These are phyloP conservation scores for Chlorella sp. DNA, from an alignment of 139 green algal genomes.

Conservation along the genomic window DNA sequence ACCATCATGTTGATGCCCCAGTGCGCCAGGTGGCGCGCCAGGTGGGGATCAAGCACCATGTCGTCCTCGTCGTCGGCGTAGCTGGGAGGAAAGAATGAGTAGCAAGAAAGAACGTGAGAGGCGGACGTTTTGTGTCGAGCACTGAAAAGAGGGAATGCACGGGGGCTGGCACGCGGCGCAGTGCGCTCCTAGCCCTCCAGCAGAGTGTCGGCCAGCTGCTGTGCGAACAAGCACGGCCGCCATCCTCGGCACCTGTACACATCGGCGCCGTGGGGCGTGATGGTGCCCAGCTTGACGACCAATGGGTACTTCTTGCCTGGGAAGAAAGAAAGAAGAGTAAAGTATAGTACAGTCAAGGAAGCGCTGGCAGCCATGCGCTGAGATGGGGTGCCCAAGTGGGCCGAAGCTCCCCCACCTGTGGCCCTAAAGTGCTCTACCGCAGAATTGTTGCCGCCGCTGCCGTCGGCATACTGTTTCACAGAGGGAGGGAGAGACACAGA, in stretches of 20 bases:
- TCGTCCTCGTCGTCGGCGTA: conserved; percentile 94
- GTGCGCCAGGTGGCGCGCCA: conserved; percentile 87
- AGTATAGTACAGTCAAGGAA: too few species aligned
- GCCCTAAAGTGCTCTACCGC: conserved; percentile 91
- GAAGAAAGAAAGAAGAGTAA: too few species aligned
- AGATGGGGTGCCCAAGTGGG: too few species aligned
- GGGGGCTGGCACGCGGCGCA: background rate
- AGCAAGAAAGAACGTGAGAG: background rate
- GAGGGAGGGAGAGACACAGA: background rate
- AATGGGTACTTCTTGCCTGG: conserved; percentile 94
- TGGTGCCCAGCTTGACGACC: conserved; percentile 97
- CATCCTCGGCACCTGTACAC: conserved; percentile 72
- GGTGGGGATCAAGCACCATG: conserved; percentile 91
- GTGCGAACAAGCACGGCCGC: conserved; percentile 13
- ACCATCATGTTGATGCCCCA: conserved; percentile 99
- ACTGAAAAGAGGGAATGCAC: background rate
- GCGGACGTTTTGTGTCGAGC: background rate
- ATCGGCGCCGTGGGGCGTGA: conserved; percentile 88
- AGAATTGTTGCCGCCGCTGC: conserved; percentile 88
- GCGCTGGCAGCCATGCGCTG: too few species aligned
- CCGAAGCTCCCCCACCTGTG: too few species aligned
- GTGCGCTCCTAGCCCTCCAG: too few species aligned
- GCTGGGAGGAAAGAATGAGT: conserved; percentile 26
- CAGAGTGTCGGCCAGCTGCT: too few species aligned
- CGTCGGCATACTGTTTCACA: conserved; percentile 75